Evolutionary conservation across 169 alveolate genomes (phyloP).

Genomic region (Cytauxzoon felis): DNA sequence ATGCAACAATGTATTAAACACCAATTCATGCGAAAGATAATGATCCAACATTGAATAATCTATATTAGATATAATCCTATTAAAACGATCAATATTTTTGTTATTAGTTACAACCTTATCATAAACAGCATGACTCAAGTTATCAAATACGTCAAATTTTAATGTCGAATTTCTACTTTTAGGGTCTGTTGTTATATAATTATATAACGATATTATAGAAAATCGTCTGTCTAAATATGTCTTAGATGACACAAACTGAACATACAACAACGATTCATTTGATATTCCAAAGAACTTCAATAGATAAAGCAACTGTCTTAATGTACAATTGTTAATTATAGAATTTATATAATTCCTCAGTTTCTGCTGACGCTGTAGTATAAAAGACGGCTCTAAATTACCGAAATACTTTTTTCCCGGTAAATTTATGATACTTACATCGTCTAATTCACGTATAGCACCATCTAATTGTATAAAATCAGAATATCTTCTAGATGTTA

Average conservation of each 20-base stretch:
- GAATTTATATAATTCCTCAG: not conserved
- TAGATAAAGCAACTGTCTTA: slow-evolving; percentile 11
- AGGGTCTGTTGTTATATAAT: slow-evolving; percentile 1
- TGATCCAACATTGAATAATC: not conserved
- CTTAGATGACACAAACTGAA: slow-evolving; percentile 16
- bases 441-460: slow-evolving; percentile 12
- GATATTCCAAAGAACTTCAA: slow-evolving; percentile 24
- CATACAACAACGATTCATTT: slow-evolving; percentile 10
- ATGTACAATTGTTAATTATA: not conserved
- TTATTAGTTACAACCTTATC: not conserved
- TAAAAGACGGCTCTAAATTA: slow-evolving; percentile 8
- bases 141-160: not conserved
- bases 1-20: slow-evolving; percentile 11
- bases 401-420: slow-evolving; percentile 34
- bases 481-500: slow-evolving; percentile 19
- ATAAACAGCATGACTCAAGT: not conserved
- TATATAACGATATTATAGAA: not conserved
- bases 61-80: not conserved
- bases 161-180: not conserved
- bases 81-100: not conserved
- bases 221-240: not conserved
- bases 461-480: slow-evolving; percentile 7
- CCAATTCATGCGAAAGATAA: slow-evolving; percentile 12
- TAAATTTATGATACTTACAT: slow-evolving; percentile 3
- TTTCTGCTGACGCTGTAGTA: slow-evolving; percentile 19